These are phyloP conservation scores for Bocquillonia castaneifolia DNA, from an alignment of 441 rosid species.

Conservation along the genomic window DNA sequence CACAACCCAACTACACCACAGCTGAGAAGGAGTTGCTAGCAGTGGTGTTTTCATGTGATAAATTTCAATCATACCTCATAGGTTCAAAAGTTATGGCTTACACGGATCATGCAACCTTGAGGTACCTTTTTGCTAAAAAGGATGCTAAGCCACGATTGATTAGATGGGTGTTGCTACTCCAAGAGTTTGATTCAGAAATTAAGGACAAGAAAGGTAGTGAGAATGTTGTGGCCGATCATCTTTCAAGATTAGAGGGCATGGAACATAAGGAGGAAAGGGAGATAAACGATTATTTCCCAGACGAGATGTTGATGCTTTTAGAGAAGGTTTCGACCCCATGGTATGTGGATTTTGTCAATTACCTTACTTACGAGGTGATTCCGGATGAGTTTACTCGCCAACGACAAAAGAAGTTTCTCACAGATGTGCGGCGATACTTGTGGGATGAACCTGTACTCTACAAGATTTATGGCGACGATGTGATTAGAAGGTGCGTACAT, in stretches of 20 bases:
- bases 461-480: not conserved
- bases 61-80: too few relatives aligned
- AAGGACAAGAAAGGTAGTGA: too few relatives aligned
- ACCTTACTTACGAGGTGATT: not conserved
- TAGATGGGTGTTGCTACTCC: not conserved
- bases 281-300: not conserved
- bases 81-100: too few relatives aligned
- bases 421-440: not conserved
- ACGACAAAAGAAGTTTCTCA: not conserved
- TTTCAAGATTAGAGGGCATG: not conserved
- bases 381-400: not conserved
- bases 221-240: not conserved
- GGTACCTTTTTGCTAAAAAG: not conserved
- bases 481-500: not conserved
- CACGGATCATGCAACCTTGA: too few relatives aligned
- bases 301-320: not conserved
- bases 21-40: not conserved
- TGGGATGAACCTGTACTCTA: too few relatives aligned
- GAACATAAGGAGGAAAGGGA: not conserved
- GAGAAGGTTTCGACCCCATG: not conserved
- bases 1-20: not conserved
- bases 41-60: not conserved
- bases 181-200: not conserved
- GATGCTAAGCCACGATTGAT: not conserved
- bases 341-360: not conserved